Evolutionary conservation across 257 asterid genomes (phyloP), one percentile per base, ranked within the genome.

Genomic region (Primulina tabacum): DNA sequence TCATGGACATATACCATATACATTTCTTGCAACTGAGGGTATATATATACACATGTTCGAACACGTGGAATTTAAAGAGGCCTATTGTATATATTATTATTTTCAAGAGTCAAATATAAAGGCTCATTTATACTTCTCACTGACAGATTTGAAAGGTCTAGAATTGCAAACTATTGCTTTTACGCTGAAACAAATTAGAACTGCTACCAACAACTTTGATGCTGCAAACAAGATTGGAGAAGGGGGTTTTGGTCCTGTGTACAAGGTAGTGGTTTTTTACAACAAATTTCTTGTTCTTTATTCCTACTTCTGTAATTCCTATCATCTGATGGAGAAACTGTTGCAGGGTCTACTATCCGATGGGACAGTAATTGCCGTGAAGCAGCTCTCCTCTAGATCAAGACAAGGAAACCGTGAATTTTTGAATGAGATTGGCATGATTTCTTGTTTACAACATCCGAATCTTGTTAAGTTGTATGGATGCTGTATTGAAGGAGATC

Each of bases 191-290:
- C 96, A 90, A 84, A 85, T 92, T 68, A 87, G 83, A 83, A 78
- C 81, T 62, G 96, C 98, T n/a, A 92, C 97, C 2, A 85, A 86
- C 73, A 84, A 92, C 89, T 92, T 92, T 53, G 92, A 88, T 72
- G 60, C 78, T 35, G 61, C 79, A 61, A 88, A 88, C 76, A 92
- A 90, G 85, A 82, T 92, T 60, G 98, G 97, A 43, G 98, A 92
- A 82, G 98, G 98, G 61, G 98, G 98, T 77, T 92, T 92, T 56
- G 98, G 98, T 60, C 82, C 98, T 1, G 98, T 92, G 43, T 90
- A 82, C 89, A 92, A 88, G 97, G 96, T 88, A 75, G 12, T 65
- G 26, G 17, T 72, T 34, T 65, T 56, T 38, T 43, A 50, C 18
- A 34, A 34, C 20, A 72, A 17, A 65, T 32, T 32, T 32, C 8